Conservation (phyloP, 2,329 filamentous ascomycete species). For the Boeremia lycopersici region DNA sequence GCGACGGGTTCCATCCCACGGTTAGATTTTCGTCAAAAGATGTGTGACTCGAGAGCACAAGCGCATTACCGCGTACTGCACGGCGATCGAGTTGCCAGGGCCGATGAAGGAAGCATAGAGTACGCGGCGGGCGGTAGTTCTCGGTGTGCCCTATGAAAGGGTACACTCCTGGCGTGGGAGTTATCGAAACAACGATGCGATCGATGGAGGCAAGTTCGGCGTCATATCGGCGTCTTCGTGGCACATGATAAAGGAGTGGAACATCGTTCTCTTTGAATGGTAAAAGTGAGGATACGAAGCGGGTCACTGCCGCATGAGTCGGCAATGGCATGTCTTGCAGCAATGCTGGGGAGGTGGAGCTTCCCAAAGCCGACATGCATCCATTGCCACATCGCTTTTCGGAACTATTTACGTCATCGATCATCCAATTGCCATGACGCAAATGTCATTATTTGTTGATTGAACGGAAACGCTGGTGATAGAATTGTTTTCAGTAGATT, state of each 20-base stretch:
- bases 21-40: slow-evolving; percentile 49
- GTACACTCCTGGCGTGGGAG: slow-evolving; percentile 40
- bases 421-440: neutral
- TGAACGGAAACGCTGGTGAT: neutral
- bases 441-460: too few species aligned
- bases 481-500: neutral
- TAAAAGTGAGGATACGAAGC: slow-evolving; percentile 37
- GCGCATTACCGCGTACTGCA: slow-evolving; percentile 31
- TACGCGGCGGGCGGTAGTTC: slow-evolving; percentile 23
- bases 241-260: slow-evolving; percentile 42
- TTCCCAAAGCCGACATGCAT: slow-evolving; percentile 9
- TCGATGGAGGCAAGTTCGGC: slow-evolving; percentile 36
- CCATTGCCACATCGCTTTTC: slow-evolving; percentile 2
- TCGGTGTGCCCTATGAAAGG: slow-evolving; percentile 31
- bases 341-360: neutral
- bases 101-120: slow-evolving; percentile 43
- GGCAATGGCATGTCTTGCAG: slow-evolving; percentile 27
- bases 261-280: slow-evolving; percentile 42
- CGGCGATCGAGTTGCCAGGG: slow-evolving; percentile 40
- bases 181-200: slow-evolving; percentile 40
- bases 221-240: slow-evolving; percentile 36
- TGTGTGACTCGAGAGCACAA: slow-evolving; percentile 45
- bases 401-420: slow-evolving; percentile 31
- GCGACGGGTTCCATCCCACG: slow-evolving; percentile 46
- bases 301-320: slow-evolving; percentile 37